phyloP scores from a whole-genome alignment of 2,329 filamentous ascomycete genomes.

The Colletotrichum spinosum region DNA sequence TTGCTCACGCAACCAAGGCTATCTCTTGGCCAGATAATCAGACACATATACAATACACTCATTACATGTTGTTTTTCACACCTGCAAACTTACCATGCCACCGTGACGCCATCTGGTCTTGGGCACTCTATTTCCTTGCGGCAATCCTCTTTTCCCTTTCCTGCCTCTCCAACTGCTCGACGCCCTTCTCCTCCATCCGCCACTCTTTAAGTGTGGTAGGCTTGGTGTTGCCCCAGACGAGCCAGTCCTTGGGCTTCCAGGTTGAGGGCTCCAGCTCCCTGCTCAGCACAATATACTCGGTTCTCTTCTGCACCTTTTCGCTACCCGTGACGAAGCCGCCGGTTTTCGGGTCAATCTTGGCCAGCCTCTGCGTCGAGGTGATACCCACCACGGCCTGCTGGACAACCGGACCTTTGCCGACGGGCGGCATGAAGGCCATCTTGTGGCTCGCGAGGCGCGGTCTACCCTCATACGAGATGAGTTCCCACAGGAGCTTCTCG shows the following conservation, averaged over 20 bases:
- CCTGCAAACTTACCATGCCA: constrained; percentile 10
- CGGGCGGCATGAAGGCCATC: constrained; percentile 56
- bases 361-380: constrained; percentile 65
- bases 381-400: constrained; percentile 73
- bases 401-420: constrained; percentile 52
- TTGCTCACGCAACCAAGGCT: constrained; percentile 22
- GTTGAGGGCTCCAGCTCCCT: constrained; percentile 57
- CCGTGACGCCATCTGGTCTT: background rate
- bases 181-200: constrained; percentile 48
- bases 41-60: constrained; percentile 34
- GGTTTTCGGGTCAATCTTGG: constrained; percentile 51
- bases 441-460: constrained; percentile 68
- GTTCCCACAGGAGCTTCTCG: constrained; percentile 64
- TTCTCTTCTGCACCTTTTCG: constrained; percentile 63
- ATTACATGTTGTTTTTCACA: constrained; percentile 39
- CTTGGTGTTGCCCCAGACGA: constrained; percentile 72
- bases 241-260: constrained; percentile 66
- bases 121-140: background rate
- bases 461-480: constrained; percentile 62
- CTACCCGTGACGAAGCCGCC: constrained; percentile 52
- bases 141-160: constrained; percentile 19
- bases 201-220: constrained; percentile 62
- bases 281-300: constrained; percentile 75
- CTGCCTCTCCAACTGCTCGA: constrained; percentile 45
- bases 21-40: constrained; percentile 27